A percentile compares a stretch with the other conserved stretches of the same genome.
These are phyloP conservation scores for Papiliotrema nemorosa DNA, from an alignment of 1,284 basidiomycete genomes.

Conservation along the genomic window DNA sequence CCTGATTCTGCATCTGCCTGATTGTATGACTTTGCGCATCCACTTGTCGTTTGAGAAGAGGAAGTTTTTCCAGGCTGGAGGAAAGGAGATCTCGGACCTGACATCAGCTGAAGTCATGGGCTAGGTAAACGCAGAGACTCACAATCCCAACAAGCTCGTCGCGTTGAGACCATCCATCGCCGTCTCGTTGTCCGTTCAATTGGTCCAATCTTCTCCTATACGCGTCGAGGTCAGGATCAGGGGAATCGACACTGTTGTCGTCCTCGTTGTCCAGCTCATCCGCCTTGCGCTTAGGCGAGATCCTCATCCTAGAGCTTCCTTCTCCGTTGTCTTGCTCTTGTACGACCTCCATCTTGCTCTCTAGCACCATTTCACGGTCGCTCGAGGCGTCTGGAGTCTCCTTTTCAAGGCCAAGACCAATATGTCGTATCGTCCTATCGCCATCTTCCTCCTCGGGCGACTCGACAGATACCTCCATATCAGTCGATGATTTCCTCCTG, in stretches of 20 bases:
- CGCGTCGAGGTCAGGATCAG: slow-evolving; percentile 10
- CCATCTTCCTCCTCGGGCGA: background rate
- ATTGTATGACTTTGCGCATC: slow-evolving; percentile 41
- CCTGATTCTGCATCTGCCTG: slow-evolving; percentile 36
- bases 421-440: background rate
- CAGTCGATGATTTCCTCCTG: background rate
- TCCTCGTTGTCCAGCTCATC: slow-evolving; percentile 3
- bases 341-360: background rate
- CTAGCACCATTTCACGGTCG: background rate
- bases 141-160: slow-evolving; percentile 31
- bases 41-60: slow-evolving; percentile 34
- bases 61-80: slow-evolving; percentile 21
- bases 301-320: background rate
- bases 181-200: background rate
- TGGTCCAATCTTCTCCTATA: background rate
- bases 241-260: slow-evolving; percentile 11
- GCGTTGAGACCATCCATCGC: slow-evolving; percentile 7
- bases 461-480: background rate
- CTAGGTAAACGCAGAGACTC: slow-evolving; percentile 5
- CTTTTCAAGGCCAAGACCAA: background rate
- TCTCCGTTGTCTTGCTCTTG: background rate
- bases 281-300: background rate
- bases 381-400: slow-evolving; percentile 1
- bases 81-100: slow-evolving; percentile 35
- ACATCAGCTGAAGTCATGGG: background rate